Evolutionary conservation across 306 rosid genomes (phyloP).

Genomic region (Quercus cerris): DNA sequence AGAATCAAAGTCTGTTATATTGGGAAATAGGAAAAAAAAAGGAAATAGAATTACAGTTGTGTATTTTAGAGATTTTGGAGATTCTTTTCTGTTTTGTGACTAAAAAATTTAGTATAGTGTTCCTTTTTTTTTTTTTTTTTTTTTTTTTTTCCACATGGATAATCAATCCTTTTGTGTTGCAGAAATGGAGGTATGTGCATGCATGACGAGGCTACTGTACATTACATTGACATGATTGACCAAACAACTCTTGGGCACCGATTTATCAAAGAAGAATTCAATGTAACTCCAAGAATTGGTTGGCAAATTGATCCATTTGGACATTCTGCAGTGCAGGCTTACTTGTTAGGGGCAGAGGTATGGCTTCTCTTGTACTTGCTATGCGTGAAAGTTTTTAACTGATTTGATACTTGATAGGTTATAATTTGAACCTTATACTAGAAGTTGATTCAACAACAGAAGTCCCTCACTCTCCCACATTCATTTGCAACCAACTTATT

Average conservation of each 20-base stretch:
- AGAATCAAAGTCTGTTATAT: no score
- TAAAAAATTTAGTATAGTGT: not conserved
- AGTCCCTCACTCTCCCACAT: not conserved
- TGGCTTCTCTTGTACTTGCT: not conserved
- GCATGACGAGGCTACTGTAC: conserved; percentile 88
- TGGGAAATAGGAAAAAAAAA: no score
- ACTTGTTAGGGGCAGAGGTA: conserved; percentile 82
- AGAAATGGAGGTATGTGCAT: conserved; percentile 95
- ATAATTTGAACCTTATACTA: not conserved
- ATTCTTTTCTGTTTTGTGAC: not conserved
- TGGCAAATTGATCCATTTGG: conserved; percentile 98
- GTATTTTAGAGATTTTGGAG: not conserved
- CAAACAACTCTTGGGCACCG: conserved; percentile 87
- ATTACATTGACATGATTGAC: conserved; percentile 88
- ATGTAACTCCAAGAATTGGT: conserved; percentile 66
- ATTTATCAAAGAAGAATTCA: conserved; percentile 62
- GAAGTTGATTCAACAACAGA: not conserved
- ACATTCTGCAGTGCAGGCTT: conserved; percentile 88
- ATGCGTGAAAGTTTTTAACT: not conserved
- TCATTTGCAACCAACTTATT: not conserved
- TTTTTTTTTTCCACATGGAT: conserved; percentile 24
- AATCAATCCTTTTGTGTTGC: conserved; percentile 50
- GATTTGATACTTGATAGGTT: not conserved
- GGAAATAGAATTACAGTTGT: not conserved
- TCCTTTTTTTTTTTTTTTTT: not conserved